phyloP scores from a whole-genome alignment of 1,284 basidiomycete species.

The Melanopsichium pennsylvanicum region DNA sequence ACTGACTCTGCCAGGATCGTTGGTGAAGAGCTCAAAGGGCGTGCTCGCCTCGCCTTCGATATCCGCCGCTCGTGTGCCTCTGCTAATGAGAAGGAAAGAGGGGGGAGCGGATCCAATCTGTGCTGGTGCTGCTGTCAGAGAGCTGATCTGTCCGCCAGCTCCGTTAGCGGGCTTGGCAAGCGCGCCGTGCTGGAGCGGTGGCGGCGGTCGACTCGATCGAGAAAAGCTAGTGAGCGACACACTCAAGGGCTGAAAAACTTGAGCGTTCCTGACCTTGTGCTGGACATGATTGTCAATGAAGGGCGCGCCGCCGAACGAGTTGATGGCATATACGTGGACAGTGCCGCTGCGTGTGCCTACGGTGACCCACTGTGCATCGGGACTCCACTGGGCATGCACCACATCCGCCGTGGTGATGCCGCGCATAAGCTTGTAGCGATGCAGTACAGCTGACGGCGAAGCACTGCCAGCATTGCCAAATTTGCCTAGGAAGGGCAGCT shows the following conservation, averaged over 20 bases:
- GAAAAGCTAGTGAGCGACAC: constrained; percentile 29
- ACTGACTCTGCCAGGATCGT: constrained; percentile 16
- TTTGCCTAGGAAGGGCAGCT: constrained; percentile 21
- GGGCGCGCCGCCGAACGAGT: constrained; percentile 34
- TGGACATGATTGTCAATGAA: constrained; percentile 31
- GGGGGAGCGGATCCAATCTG: constrained; percentile 5
- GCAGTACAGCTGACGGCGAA: constrained; percentile 6
- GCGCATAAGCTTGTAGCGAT: constrained; percentile 44
- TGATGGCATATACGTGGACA: constrained; percentile 41
- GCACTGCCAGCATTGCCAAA: constrained; percentile 10
- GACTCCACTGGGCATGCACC: constrained; percentile 29
- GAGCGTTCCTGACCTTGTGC: constrained; percentile 27
- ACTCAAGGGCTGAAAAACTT: constrained; percentile 19
- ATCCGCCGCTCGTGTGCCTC: background rate
- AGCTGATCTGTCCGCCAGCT: background rate
- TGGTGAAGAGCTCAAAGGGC: constrained; percentile 30
- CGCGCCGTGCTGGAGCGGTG: constrained; percentile 3
- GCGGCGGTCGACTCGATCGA: constrained; percentile 15
- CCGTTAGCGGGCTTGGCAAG: background rate
- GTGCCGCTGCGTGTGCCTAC: constrained; percentile 43
- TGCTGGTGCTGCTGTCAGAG: background rate
- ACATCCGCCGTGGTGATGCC: constrained; percentile 44
- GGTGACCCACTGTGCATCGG: constrained; percentile 37
- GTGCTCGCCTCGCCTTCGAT: constrained; percentile 1
- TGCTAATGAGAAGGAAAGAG: constrained; percentile 13